Percentiles rank a stretch among this genome's conserved stretches.
Conservation (phyloP, 2,329 filamentous ascomycete species). For the Neofusicoccum ribis region DNA sequence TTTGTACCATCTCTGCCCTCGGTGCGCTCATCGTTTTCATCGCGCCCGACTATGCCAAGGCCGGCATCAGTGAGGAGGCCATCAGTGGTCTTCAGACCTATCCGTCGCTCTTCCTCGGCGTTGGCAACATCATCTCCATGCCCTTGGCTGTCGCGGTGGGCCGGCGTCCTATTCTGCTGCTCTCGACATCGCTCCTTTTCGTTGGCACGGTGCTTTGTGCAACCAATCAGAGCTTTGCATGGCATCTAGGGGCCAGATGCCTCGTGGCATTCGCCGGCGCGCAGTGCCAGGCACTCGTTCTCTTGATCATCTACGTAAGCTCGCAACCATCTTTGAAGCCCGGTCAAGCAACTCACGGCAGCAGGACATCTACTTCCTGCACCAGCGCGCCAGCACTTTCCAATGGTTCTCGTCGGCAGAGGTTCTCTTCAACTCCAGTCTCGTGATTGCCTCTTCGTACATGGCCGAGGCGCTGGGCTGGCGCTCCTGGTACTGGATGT, state of each 20-base stretch:
- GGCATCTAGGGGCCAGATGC: conserved; percentile 20
- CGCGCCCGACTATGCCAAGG: conserved; percentile 15
- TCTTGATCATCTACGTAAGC: conserved; percentile 19
- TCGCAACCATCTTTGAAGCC: too few species aligned
- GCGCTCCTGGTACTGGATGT: conserved; percentile 21
- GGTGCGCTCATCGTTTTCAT: conserved; percentile 21
- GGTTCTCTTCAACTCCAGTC: conserved; percentile 18
- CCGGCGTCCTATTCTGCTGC: conserved; percentile 24
- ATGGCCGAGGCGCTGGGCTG: conserved; percentile 19
- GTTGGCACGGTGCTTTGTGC: conserved; percentile 19
- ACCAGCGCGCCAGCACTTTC: conserved; percentile 21
- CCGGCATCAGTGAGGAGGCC: conserved; percentile 20
- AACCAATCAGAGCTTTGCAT: conserved; percentile 18
- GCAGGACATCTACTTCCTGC: conserved; percentile 22
- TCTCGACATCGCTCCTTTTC: conserved; percentile 19
- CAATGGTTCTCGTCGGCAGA: conserved; percentile 20
- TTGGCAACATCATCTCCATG: conserved; percentile 26
- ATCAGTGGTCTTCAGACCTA: conserved; percentile 27
- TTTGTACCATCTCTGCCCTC: conserved; percentile 18
- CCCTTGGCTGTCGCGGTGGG: conserved; percentile 28
- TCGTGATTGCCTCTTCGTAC: conserved; percentile 20
- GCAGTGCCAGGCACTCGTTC: conserved; percentile 20
- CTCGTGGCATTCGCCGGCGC: conserved; percentile 18
- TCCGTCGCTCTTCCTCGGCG: conserved; percentile 29
- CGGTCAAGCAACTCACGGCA: background rate